These are phyloP conservation scores for Phytophthora agathidicida DNA, from an alignment of 352 stramenopile species.

Conservation along the genomic window DNA sequence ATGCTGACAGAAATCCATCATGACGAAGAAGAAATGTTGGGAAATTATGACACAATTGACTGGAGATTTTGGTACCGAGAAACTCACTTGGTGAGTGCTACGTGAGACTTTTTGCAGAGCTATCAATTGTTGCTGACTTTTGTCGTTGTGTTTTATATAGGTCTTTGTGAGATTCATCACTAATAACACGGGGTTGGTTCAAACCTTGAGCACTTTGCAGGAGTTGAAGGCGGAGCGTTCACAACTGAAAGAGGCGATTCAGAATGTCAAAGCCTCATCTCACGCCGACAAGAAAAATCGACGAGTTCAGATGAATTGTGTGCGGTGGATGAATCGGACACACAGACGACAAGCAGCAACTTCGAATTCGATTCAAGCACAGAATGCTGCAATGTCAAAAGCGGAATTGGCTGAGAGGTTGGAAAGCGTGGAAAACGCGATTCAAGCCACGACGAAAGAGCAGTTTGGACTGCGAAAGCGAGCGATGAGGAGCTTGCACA, in stretches of 20 bases:
- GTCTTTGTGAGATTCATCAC: constrained; percentile 33
- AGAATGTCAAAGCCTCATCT: constrained; percentile 45
- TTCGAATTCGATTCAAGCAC: constrained; percentile 41
- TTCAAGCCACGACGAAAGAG: constrained; percentile 48
- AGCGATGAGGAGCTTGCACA: constrained; percentile 58
- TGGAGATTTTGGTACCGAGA: constrained; percentile 67
- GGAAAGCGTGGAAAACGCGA: constrained; percentile 40
- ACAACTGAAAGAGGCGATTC: constrained; percentile 58
- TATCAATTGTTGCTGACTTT: constrained; percentile 2
- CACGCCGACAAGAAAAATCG: constrained; percentile 60
- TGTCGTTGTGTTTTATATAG: constrained; percentile 34
- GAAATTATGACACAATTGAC: constrained; percentile 30
- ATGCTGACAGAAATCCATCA: background rate
- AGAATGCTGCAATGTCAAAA: constrained; percentile 52
- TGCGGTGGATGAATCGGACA: constrained; percentile 73
- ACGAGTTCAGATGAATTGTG: constrained; percentile 68
- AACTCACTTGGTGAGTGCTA: constrained; percentile 44
- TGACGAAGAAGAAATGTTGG: background rate
- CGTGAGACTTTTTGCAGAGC: background rate
- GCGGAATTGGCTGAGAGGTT: constrained; percentile 51
- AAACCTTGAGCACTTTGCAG: constrained; percentile 43
- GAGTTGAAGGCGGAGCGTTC: constrained; percentile 53
- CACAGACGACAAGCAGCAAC: constrained; percentile 46
- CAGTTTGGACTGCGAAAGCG: constrained; percentile 57
- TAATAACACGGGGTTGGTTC: constrained; percentile 45